phyloP scores from a whole-genome alignment of 208 protist species.

The Blastocrithidia nonstop region DNA sequence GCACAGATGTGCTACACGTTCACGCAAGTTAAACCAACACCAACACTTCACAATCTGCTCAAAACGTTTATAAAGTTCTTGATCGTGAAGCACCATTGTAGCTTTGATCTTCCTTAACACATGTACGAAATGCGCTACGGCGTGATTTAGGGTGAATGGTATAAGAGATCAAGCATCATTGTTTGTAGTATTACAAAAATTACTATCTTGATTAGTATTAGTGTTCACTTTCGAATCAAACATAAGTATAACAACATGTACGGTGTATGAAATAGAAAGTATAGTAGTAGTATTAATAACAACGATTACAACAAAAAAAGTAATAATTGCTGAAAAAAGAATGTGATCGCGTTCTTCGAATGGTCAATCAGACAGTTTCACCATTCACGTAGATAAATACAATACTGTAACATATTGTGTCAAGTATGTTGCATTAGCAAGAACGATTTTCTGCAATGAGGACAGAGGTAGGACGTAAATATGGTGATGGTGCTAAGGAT shows the following conservation, averaged over 20 bases:
- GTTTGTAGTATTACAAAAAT: background rate
- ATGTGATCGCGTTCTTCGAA: background rate
- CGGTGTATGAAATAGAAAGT: background rate
- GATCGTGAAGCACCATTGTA: conserved; percentile 32
- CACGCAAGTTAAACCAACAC: background rate
- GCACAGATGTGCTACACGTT: conserved; percentile 22
- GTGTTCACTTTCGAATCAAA: too few relatives aligned
- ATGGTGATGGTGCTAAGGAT: conserved; percentile 25
- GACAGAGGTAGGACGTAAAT: conserved; percentile 12
- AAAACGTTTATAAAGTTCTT: conserved; percentile 13
- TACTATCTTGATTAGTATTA: too few relatives aligned
- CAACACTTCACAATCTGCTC: background rate
- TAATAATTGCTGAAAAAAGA: background rate
- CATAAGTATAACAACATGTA: background rate
- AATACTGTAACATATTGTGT: conserved; percentile 10
- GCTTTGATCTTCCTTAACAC: conserved; percentile 27
- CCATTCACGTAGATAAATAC: background rate
- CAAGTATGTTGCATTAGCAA: conserved; percentile 20
- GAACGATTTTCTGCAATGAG: conserved; percentile 25
- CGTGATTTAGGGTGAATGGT: conserved; percentile 24
- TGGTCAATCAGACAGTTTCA: background rate
- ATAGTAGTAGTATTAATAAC: background rate
- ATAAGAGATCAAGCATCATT: conserved; percentile 4
- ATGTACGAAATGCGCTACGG: conserved; percentile 37
- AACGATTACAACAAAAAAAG: background rate